Evolutionary conservation across 805 yeast genomes (phyloP).

Genomic region (Ogataea neopini): DNA sequence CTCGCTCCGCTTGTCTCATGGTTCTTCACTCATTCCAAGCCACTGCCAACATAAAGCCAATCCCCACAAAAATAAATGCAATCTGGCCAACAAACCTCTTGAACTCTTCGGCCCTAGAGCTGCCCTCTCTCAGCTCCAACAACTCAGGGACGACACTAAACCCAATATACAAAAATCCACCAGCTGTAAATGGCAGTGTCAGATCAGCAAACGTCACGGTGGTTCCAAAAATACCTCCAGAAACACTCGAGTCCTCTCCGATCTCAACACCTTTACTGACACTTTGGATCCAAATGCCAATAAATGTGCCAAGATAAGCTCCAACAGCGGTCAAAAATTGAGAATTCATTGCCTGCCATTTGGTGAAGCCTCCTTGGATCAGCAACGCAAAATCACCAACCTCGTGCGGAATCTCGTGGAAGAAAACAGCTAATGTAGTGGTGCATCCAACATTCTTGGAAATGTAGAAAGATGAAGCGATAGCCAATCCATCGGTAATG

Average conservation of each 20-base stretch:
- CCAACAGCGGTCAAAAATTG: slow-evolving; percentile 69
- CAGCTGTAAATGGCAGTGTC: slow-evolving; percentile 72
- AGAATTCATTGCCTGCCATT: slow-evolving; percentile 63
- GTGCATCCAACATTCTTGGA: slow-evolving; percentile 62
- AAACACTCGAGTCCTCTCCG: slow-evolving; percentile 1
- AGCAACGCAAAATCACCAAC: slow-evolving; percentile 78
- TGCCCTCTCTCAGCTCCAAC: slow-evolving; percentile 43
- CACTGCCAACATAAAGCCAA: slow-evolving; percentile 55
- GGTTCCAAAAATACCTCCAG: slow-evolving; percentile 43
- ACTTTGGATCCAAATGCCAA: slow-evolving; percentile 59
- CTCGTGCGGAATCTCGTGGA: slow-evolving; percentile 82
- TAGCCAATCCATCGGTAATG: slow-evolving; percentile 75
- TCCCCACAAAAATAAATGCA: slow-evolving; percentile 51
- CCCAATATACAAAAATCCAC: slow-evolving; percentile 73
- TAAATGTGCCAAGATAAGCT: slow-evolving; percentile 62
- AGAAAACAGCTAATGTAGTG: slow-evolving; percentile 67
- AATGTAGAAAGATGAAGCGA: slow-evolving; percentile 68
- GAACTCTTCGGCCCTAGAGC: slow-evolving; percentile 41
- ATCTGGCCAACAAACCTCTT: slow-evolving; percentile 47
- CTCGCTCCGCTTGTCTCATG: no score
- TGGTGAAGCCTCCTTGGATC: slow-evolving; percentile 67
- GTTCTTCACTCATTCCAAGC: slow-evolving; percentile 47
- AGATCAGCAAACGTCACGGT: slow-evolving; percentile 50
- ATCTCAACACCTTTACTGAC: slow-evolving; percentile 15
- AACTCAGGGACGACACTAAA: slow-evolving; percentile 78